These are phyloP conservation scores for Stylosanthes scabra DNA, from an alignment of 331 rosid species.

Conservation along the genomic window DNA sequence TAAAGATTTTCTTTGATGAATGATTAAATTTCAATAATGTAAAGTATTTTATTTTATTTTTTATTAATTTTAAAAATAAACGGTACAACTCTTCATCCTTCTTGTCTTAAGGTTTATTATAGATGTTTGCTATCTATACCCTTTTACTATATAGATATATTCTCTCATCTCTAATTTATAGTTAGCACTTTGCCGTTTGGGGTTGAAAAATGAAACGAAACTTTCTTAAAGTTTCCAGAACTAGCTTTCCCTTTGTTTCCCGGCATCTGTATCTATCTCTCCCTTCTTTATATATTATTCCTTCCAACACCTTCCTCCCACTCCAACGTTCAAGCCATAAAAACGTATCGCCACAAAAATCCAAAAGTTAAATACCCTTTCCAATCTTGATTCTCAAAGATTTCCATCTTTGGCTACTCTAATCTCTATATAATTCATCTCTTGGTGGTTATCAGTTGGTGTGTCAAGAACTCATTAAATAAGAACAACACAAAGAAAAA, in stretches of 20 bases:
- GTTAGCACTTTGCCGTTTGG: not conserved
- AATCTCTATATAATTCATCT: not conserved
- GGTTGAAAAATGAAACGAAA: not conserved
- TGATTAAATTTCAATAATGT: no score
- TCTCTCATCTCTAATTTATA: not conserved
- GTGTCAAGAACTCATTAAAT: conserved; percentile 12
- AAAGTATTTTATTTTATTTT: no score
- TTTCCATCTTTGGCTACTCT: not conserved
- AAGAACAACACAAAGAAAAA: not conserved
- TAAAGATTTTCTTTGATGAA: no score
- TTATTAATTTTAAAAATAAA: no score
- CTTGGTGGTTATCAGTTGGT: not conserved
- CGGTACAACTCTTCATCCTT: no score
- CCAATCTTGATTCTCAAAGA: not conserved
- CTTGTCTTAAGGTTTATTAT: no score
- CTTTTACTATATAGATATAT: no score
- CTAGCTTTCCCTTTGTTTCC: not conserved
- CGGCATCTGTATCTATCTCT: not conserved
- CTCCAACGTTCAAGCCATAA: not conserved
- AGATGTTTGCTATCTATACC: no score
- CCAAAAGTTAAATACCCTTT: conserved; percentile 5
- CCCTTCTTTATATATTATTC: not conserved
- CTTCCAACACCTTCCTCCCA: not conserved
- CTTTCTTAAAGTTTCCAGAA: conserved; percentile 42
- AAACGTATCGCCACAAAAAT: not conserved